phyloP scores from a whole-genome alignment of 768 basidiomycete genomes.

The Kwoniella pini region DNA sequence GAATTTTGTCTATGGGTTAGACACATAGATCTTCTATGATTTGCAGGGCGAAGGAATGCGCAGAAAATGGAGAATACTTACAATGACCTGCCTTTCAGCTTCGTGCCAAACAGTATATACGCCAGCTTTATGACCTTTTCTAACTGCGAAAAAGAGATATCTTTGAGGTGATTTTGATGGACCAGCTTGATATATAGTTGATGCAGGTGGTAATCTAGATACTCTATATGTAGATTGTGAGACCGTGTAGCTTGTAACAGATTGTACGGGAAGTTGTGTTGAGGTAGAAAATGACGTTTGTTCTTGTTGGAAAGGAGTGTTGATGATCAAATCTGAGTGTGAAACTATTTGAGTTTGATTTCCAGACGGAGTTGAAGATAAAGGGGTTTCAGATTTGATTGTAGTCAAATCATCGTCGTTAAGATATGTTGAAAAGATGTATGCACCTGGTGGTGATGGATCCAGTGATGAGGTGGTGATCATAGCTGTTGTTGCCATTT shows the following conservation, averaged over 20 bases:
- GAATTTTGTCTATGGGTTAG: neutral
- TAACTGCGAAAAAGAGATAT: constrained; percentile 42
- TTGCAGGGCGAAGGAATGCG: neutral
- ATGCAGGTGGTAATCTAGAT: constrained; percentile 17
- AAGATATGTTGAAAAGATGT: constrained; percentile 1
- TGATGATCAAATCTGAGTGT: neutral
- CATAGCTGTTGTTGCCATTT: constrained; percentile 11
- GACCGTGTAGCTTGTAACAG: constrained; percentile 10
- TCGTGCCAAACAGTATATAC: constrained; percentile 45
- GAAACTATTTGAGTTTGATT: neutral
- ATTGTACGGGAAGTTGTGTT: constrained; percentile 8
- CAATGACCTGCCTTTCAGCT: constrained; percentile 42
- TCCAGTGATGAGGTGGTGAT: neutral
- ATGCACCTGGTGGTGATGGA: constrained; percentile 11
- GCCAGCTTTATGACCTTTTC: constrained; percentile 34
- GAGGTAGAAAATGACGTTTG: constrained; percentile 8
- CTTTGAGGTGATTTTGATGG: constrained; percentile 22
- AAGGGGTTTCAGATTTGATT: neutral
- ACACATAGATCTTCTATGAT: neutral
- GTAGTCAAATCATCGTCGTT: neutral
- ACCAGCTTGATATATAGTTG: constrained; percentile 16
- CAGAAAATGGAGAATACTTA: constrained; percentile 20
- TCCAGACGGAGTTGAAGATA: neutral
- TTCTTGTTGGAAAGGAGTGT: constrained; percentile 15
- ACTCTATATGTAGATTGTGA: constrained; percentile 11